Conservation (phyloP, 148 eudicot genomes). For the Camellia japonica region DNA sequence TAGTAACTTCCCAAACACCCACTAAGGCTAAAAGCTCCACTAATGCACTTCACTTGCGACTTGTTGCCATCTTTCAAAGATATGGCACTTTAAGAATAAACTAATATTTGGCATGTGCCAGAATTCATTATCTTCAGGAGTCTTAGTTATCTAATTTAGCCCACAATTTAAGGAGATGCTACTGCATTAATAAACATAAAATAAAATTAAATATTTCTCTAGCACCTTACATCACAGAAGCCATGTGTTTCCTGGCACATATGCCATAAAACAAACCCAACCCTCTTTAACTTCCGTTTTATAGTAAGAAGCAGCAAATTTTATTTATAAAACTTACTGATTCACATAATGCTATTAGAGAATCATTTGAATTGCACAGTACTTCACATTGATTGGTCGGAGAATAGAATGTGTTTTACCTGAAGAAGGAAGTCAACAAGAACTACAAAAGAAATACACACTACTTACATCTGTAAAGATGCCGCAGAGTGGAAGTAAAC, state of each 20-base stretch:
- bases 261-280: not conserved
- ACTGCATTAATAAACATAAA: too few species aligned
- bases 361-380: not conserved
- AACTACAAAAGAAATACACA: not conserved
- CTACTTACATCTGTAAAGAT: conserved; percentile 83
- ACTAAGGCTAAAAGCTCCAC: too few species aligned
- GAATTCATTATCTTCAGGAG: not conserved
- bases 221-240: not conserved
- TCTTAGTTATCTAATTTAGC: not conserved
- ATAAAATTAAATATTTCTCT: too few species aligned
- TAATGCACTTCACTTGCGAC: not conserved
- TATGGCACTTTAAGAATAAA: not conserved
- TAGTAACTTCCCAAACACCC: too few species aligned
- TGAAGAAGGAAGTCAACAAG: not conserved
- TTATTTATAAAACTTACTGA: not conserved
- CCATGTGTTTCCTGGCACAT: not conserved
- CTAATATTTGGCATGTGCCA: not conserved
- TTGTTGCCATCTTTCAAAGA: not conserved
- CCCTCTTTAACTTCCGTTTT: not conserved
- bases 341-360: not conserved
- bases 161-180: not conserved
- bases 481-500: conserved; percentile 99
- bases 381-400: not conserved
- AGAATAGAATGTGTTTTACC: not conserved
- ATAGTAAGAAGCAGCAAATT: not conserved